Conservation (phyloP, 129 eudicot genomes). For the Glebionis coronaria region DNA sequence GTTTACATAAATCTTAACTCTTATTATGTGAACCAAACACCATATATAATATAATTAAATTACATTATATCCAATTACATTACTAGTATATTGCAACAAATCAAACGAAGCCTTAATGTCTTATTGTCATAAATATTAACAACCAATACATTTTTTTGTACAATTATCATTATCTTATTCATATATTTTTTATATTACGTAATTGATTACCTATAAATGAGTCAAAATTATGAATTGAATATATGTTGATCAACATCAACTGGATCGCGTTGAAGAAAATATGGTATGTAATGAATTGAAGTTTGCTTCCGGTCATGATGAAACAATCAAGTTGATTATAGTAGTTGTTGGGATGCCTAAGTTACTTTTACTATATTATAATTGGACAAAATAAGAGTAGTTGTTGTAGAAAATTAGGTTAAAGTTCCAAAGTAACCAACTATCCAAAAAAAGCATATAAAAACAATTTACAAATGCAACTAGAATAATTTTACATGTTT, state of each 20-base stretch:
- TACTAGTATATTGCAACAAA: too few relatives aligned
- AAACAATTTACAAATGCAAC: constrained; percentile 22
- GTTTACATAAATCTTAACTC: too few relatives aligned
- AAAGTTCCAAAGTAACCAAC: constrained; percentile 22
- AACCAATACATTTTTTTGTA: too few relatives aligned
- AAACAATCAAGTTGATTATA: constrained; percentile 24
- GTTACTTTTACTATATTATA: not conserved
- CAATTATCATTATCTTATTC: not conserved
- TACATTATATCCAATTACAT: too few relatives aligned
- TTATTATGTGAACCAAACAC: too few relatives aligned
- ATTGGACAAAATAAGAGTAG: constrained; percentile 14
- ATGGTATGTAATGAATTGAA: constrained; percentile 22
- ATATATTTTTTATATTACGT: not conserved
- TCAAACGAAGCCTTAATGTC: too few relatives aligned
- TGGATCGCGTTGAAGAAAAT: constrained; percentile 20
- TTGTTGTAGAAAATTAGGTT: constrained; percentile 21
- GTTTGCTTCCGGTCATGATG: constrained; percentile 11
- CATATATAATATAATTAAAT: too few relatives aligned
- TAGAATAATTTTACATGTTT: constrained; percentile 15
- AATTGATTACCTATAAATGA: not conserved
- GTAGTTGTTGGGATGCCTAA: constrained; percentile 18
- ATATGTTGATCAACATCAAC: constrained; percentile 17
- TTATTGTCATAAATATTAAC: not conserved
- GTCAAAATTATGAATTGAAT: not conserved
- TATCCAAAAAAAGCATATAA: constrained; percentile 6